Percentiles rank a stretch among this genome's conserved stretches.
These are phyloP conservation scores for Allium fistulosum DNA, from an alignment of 106 monocot species.

Conservation along the genomic window DNA sequence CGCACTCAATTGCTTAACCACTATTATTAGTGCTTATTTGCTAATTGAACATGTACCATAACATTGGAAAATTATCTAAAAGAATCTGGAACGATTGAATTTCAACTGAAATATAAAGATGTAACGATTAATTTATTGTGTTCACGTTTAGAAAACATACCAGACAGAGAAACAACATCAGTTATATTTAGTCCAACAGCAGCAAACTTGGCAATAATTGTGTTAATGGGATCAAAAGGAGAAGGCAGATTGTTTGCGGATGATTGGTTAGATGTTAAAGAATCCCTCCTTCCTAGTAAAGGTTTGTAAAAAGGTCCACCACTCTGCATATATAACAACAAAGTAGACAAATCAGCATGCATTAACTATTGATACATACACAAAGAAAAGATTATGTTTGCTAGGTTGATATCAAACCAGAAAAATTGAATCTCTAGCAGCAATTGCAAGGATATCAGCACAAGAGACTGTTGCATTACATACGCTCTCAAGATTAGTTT, in stretches of 20 bases:
- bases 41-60: too few relatives aligned
- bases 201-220: constrained; percentile 39
- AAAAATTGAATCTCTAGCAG: constrained; percentile 48
- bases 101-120: neutral
- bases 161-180: constrained; percentile 66
- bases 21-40: too few relatives aligned
- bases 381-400: neutral
- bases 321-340: constrained; percentile 27
- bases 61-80: too few relatives aligned
- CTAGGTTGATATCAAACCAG: constrained; percentile 16
- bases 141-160: constrained; percentile 4
- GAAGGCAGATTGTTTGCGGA: constrained; percentile 46
- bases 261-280: constrained; percentile 43
- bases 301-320: constrained; percentile 49
- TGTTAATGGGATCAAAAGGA: constrained; percentile 28
- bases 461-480: constrained; percentile 62
- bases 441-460: constrained; percentile 59
- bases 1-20: too few relatives aligned
- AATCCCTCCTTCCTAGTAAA: constrained; percentile 60
- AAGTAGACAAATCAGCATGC: neutral
- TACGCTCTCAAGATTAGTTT: constrained; percentile 41
- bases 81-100: neutral
- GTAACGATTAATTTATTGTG: neutral
- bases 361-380: neutral
- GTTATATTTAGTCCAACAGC: constrained; percentile 49